These are phyloP conservation scores for Acanthamoeba castellanii DNA, from an alignment of 208 protist genomes.

Conservation along the genomic window DNA sequence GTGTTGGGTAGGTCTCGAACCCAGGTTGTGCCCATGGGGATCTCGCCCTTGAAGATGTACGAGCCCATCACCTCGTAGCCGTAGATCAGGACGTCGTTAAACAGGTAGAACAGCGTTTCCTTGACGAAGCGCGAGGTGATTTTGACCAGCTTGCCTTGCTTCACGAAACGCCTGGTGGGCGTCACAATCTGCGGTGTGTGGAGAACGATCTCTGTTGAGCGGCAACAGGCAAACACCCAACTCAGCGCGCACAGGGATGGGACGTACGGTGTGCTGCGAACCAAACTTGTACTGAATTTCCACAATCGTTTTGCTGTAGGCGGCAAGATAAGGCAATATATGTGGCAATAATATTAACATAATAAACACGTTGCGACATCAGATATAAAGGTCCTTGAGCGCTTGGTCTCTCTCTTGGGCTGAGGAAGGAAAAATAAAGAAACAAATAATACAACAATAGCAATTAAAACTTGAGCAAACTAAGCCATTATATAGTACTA, in stretches of 20 bases:
- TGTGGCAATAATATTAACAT: neutral
- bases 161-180: slow-evolving; percentile 25
- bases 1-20: slow-evolving; percentile 60
- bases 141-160: slow-evolving; percentile 51
- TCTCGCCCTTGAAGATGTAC: slow-evolving; percentile 49
- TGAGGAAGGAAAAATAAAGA: neutral
- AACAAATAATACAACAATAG: neutral
- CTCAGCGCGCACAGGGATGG: no score
- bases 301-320: neutral
- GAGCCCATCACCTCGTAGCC: slow-evolving; percentile 59
- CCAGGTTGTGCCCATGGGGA: slow-evolving; percentile 37
- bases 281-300: slow-evolving; percentile 30
- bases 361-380: no score
- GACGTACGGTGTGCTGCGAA: neutral
- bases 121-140: slow-evolving; percentile 70
- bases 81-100: slow-evolving; percentile 63
- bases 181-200: neutral
- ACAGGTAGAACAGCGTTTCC: slow-evolving; percentile 58
- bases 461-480: neutral
- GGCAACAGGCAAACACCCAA: neutral
- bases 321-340: no score
- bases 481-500: neutral
- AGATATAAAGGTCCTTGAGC: no score
- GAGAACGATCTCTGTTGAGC: neutral
- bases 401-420: neutral